Base-by-base conservation (phyloP, 1,284 basidiomycete species). In the Sphaerobolus stellatus region DNA sequence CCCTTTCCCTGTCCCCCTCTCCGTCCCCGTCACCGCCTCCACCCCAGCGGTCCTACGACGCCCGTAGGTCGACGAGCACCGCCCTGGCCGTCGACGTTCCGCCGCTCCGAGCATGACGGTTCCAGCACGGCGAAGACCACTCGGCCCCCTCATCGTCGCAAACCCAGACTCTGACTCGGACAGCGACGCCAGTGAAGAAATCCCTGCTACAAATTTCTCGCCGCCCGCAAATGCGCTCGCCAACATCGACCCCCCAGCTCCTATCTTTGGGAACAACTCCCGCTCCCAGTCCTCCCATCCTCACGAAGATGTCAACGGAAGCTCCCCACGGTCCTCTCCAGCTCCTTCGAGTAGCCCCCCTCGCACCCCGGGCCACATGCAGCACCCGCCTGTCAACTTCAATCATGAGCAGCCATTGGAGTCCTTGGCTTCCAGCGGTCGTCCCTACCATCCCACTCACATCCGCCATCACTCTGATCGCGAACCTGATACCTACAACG, bases 361-460 rank as follows among this genome's bases (percentile, higher is more conserved):
- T 60, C 64, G 67, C 68, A 70, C 61, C 64, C 71, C 68, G 61
- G 65, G 69, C 31, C 46, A 45, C 28, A 52, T 57, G 50, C 59
- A 52, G 47, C n/a, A n/a, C n/a, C 61, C 52, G 28, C 51, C 67
- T 57, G 41, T 50, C 59, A 58, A 50, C 65, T 59, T 63, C 56
- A 62, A 27, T 51, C 33, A n/a, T n/a, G n/a, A n/a, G n/a, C n/a
- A n/a, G n/a, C 58, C 57, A 45, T 61, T 59, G 57, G 59, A 62
- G 61, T 68, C 61, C 65, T 62, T 29, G 24, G 34, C 44, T 27
- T 22, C 33, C 16, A 30, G 41, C 29, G 52, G 22, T 28, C 50
- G 41, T 33, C 54, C 25, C 41, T 43, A 51, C 5, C 56, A 59
- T 38, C 47, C 45, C 28, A 54, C 56, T 61, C 34, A 53, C 47